Conservation (phyloP, 768 basidiomycete species). For the Lactarius sp. region DNA sequence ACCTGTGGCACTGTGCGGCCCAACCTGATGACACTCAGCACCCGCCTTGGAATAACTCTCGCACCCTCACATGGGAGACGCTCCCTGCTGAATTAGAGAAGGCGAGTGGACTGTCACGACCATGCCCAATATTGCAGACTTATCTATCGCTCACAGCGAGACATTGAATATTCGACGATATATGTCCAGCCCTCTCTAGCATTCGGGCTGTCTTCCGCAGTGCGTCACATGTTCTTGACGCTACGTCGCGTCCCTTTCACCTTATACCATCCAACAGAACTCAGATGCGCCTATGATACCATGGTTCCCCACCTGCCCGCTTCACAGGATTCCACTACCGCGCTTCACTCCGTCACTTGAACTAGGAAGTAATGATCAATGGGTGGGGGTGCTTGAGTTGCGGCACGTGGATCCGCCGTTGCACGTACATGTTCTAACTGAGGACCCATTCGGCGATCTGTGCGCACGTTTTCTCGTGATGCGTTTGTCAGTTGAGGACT, state of each 20-base stretch:
- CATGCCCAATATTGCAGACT: too few relatives aligned
- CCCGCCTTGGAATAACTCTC: not conserved
- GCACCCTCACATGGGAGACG: not conserved
- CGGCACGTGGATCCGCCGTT: not conserved
- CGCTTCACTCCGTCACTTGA: conserved; percentile 18
- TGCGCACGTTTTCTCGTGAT: not conserved
- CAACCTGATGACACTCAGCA: not conserved
- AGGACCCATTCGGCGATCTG: not conserved
- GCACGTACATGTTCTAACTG: not conserved
- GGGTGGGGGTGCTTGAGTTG: not conserved
- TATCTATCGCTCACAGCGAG: not conserved
- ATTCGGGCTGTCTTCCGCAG: not conserved
- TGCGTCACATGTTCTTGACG: not conserved
- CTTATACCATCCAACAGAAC: not conserved
- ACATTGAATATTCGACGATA: not conserved
- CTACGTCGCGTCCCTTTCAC: not conserved
- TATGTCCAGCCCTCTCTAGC: not conserved
- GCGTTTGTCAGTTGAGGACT: not conserved
- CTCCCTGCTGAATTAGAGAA: not conserved
- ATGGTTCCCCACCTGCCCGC: not conserved
- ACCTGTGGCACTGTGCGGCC: not conserved
- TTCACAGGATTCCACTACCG: not conserved
- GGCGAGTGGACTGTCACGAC: not conserved
- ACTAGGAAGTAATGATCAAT: conserved; percentile 16
- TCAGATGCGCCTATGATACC: not conserved